A percentile compares a stretch with the other conserved stretches of the same genome.
Evolutionary conservation across 1,139 yeast species (phyloP).

Genomic region (Geotrichum aggregatum): DNA sequence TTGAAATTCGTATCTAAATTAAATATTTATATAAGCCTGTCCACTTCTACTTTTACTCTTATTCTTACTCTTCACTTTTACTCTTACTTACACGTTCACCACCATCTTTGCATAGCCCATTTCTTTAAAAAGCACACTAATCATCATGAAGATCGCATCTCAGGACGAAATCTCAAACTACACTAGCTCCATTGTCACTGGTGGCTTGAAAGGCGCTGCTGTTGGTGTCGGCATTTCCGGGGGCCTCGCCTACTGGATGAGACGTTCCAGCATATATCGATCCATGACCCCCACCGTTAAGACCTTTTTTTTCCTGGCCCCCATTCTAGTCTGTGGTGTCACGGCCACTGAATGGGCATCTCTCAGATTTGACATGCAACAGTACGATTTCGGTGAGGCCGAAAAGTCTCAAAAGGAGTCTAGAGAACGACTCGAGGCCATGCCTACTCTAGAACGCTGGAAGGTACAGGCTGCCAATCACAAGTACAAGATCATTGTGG

Average conservation of each 20-base stretch:
- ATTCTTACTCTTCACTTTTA: no score
- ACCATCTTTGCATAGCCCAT: neutral
- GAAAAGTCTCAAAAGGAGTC: constrained; percentile 15
- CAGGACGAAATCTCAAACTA: constrained; percentile 66
- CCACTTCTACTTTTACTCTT: no score
- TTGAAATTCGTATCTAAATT: no score
- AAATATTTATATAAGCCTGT: no score
- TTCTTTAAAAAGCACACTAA: neutral
- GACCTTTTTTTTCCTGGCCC: constrained; percentile 33
- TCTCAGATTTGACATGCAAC: constrained; percentile 33
- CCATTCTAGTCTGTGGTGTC: constrained; percentile 33
- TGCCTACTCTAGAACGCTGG: constrained; percentile 13
- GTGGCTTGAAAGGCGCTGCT: constrained; percentile 60
- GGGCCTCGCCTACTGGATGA: constrained; percentile 35
- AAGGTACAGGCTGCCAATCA: constrained; percentile 39
- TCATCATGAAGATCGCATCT: constrained; percentile 60
- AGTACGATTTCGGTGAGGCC: constrained; percentile 21
- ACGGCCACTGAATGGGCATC: constrained; percentile 38
- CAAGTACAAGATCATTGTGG: constrained; percentile 72
- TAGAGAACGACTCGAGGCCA: constrained; percentile 16
- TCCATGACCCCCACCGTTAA: constrained; percentile 22
- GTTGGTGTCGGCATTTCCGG: constrained; percentile 54
- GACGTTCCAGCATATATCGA: constrained; percentile 29
- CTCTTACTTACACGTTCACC: neutral
- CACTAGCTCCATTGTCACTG: constrained; percentile 50